These are phyloP conservation scores for Scheffersomyces amazonensis DNA, from an alignment of 805 yeast species.

Conservation along the genomic window DNA sequence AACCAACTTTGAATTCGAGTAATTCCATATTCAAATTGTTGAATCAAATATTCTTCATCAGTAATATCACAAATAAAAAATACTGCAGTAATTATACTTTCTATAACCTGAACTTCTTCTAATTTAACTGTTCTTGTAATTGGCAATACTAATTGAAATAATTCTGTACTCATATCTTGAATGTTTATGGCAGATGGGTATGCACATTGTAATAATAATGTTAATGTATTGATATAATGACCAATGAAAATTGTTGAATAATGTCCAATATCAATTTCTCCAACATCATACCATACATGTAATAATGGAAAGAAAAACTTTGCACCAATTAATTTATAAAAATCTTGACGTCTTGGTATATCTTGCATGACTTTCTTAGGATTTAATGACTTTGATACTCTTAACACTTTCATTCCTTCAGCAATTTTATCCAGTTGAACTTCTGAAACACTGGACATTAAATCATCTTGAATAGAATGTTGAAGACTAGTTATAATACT, in stretches of 20 bases:
- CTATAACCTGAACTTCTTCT: constrained; percentile 33
- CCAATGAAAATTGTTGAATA: constrained; percentile 52
- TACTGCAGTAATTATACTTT: constrained; percentile 36
- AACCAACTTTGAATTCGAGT: constrained; percentile 24
- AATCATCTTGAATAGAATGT: constrained; percentile 24
- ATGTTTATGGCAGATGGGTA: constrained; percentile 52
- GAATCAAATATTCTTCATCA: constrained; percentile 24
- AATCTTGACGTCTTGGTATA: constrained; percentile 27
- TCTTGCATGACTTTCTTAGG: constrained; percentile 4
- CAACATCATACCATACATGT: constrained; percentile 49
- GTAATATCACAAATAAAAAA: constrained; percentile 31
- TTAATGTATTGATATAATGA: constrained; percentile 59
- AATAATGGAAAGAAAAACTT: constrained; percentile 54
- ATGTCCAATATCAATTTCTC: constrained; percentile 47
- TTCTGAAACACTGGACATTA: constrained; percentile 28
- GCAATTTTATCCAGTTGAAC: constrained; percentile 28
- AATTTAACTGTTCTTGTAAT: constrained; percentile 12
- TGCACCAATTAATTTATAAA: constrained; percentile 42
- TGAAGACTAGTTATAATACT: constrained; percentile 5
- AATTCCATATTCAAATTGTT: constrained; percentile 17
- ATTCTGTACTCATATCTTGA: constrained; percentile 57
- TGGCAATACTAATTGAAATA: constrained; percentile 33
- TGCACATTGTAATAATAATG: constrained; percentile 55
- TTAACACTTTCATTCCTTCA: constrained; percentile 38
- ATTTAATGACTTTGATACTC: constrained; percentile 38